Conservation (phyloP, 73 alveolate species). For the Tetrahymena borealis region DNA sequence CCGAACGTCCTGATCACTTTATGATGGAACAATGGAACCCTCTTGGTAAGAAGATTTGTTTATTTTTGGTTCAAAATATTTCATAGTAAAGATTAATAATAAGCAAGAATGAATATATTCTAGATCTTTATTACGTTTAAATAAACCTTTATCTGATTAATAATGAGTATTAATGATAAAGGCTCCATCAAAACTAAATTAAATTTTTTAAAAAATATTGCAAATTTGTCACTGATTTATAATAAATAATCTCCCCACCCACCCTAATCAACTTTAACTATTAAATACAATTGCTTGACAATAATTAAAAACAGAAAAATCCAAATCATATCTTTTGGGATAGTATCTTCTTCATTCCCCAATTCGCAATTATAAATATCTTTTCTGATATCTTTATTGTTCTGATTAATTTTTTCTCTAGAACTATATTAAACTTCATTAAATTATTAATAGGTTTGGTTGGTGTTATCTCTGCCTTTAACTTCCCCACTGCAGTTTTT, state of each 20-base stretch:
- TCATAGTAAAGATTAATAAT: neutral
- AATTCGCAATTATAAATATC: too few relatives aligned
- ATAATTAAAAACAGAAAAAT: too few relatives aligned
- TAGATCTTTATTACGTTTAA: neutral
- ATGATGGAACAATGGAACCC: constrained; percentile 91
- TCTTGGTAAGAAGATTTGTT: constrained; percentile 36
- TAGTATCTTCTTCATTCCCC: too few relatives aligned
- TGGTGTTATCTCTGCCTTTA: constrained; percentile 90
- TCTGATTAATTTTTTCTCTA: too few relatives aligned
- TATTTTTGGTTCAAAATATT: neutral
- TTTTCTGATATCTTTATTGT: too few relatives aligned
- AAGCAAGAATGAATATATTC: neutral
- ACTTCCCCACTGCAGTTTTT: constrained; percentile 84
- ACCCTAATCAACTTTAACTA: too few relatives aligned
- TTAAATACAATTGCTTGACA: too few relatives aligned
- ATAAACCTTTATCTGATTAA: neutral
- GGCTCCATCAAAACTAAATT: too few relatives aligned
- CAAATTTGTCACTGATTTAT: too few relatives aligned
- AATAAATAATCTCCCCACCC: too few relatives aligned
- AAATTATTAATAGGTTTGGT: constrained; percentile 8
- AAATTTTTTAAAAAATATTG: too few relatives aligned
- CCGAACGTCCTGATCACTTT: constrained; percentile 85
- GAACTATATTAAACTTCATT: neutral
- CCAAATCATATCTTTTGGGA: too few relatives aligned
- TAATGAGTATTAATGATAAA: neutral